Base-by-base conservation (phyloP, 2,329 filamentous ascomycete species). In the Daldinia sp. region DNA sequence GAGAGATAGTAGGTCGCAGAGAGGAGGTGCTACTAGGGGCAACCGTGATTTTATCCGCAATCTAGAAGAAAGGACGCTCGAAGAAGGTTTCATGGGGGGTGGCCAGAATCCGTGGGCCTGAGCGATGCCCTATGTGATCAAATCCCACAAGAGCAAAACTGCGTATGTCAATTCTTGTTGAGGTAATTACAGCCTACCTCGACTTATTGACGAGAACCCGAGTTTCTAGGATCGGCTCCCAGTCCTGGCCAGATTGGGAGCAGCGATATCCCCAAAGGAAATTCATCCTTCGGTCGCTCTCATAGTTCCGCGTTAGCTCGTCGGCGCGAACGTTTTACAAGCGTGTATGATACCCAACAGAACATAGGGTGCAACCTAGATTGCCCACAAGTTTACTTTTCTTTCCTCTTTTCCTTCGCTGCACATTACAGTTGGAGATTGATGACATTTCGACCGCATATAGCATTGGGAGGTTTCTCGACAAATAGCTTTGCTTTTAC, bases 1-100 rank as follows among this genome's bases (percentile, higher is more conserved):
- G 72, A 86, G 94, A 75, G 90, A 91, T 43, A 94, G 92, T 74
- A 85, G 93, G 58, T 85, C 86, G 45, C 86, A 88, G 69, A 84
- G 86, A 73, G 80, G 84, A 41, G 81, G 21, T 27, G 2, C 81
- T 70, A 64, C 64, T 43, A 84, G 83, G 75, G 83, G 78, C 45
- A 90, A 94, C 73, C 85, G 93, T 39, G 94, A 98, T 75, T 97
- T 99, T 75, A 96, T 99, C 71, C 88, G 95, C 57, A 97, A 91
- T 65, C 82, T 99, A 66, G 95, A 99, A 78, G 95, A 98, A 78
- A 87, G 95, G 32, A 97, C 94, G 1, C 81, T 98, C 58, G 94
- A 97, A 77, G 94, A 98, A 77, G 93, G 93, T 1, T 97, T 93
- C 74, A 91, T 93, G 87, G 85, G 83, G 39, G 83, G 82, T 68